Percentiles rank a stretch among this genome's conserved stretches.
Evolutionary conservation across 306 rosid genomes (phyloP).

Genomic region (Glycine latifolia): DNA sequence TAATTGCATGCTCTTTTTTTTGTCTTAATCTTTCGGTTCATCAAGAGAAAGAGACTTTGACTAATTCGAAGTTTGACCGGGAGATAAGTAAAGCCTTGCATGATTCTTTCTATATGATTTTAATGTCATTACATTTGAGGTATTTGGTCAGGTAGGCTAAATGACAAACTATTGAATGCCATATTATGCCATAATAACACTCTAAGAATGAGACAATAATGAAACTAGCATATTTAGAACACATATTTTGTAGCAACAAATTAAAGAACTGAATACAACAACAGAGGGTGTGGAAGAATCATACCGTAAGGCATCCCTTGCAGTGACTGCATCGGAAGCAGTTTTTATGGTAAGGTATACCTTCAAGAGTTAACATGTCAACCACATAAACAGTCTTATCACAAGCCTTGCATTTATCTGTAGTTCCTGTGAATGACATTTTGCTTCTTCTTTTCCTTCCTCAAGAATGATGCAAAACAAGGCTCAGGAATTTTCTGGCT

Average conservation of each 20-base stretch:
- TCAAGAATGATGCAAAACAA: conserved; percentile 33
- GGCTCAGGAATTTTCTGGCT: conserved; percentile 9
- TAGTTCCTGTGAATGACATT: conserved; percentile 95
- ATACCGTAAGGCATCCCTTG: conserved; percentile 94
- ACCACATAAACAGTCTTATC: conserved; percentile 95
- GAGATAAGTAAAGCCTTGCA: not conserved
- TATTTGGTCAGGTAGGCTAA: too few relatives aligned
- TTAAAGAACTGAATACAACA: too few relatives aligned
- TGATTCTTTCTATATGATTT: not conserved
- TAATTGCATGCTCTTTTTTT: not conserved
- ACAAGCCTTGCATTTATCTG: conserved; percentile 98
- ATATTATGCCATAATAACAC: not conserved
- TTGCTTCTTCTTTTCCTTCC: not conserved
- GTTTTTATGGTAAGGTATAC: conserved; percentile 78
- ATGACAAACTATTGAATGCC: not conserved
- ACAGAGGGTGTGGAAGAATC: conserved; percentile 1
- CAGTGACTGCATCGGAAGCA: conserved; percentile 99
- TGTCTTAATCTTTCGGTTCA: too few relatives aligned
- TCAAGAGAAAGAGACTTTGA: too few relatives aligned
- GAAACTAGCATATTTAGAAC: not conserved
- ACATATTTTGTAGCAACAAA: not conserved
- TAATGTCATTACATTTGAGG: not conserved
- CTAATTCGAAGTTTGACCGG: too few relatives aligned
- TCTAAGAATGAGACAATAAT: conserved; percentile 4
- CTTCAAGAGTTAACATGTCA: conserved; percentile 90